Percentiles rank a stretch among this genome's conserved stretches.
These are phyloP conservation scores for Fusarium foetens DNA, from an alignment of 2,329 filamentous ascomycete genomes.

Conservation along the genomic window DNA sequence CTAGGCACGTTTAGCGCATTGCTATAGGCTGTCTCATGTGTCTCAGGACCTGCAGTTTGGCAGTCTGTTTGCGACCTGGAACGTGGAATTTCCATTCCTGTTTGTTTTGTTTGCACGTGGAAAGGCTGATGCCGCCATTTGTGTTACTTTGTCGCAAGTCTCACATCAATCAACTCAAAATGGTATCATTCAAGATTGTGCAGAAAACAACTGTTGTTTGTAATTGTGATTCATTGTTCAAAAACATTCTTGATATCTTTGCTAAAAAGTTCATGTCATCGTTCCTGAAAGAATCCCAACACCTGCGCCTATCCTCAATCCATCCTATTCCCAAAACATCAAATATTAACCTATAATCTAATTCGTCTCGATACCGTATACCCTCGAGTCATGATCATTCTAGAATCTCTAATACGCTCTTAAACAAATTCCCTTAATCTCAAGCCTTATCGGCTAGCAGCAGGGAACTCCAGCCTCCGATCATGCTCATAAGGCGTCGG, in stretches of 20 bases:
- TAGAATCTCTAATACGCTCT: slow-evolving; percentile 26
- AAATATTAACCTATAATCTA: slow-evolving; percentile 8
- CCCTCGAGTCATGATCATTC: slow-evolving; percentile 21
- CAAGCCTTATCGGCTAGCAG: slow-evolving; percentile 2
- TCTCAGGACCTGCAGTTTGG: not conserved
- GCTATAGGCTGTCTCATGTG: slow-evolving; percentile 1
- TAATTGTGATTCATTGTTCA: not conserved
- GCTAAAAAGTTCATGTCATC: slow-evolving; percentile 8
- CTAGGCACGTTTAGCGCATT: slow-evolving; percentile 4
- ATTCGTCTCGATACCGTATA: slow-evolving; percentile 29
- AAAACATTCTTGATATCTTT: slow-evolving; percentile 34
- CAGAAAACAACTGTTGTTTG: not conserved
- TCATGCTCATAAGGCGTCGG: slow-evolving; percentile 46
- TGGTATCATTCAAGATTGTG: not conserved
- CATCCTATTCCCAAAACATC: not conserved
- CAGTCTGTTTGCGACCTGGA: slow-evolving; percentile 1
- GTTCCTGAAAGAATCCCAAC: slow-evolving; percentile 4
- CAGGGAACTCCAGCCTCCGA: slow-evolving; percentile 39
- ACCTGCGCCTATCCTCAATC: slow-evolving; percentile 1
- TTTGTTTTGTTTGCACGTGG: slow-evolving; percentile 22
- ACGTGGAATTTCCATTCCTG: slow-evolving; percentile 14
- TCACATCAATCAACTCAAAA: not conserved
- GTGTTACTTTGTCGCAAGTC: not conserved
- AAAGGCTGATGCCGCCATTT: slow-evolving; percentile 13
- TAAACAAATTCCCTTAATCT: slow-evolving; percentile 7